Evolutionary conservation across 2,329 filamentous ascomycete species (phyloP).

Genomic region (Cladophialophora bantiana): DNA sequence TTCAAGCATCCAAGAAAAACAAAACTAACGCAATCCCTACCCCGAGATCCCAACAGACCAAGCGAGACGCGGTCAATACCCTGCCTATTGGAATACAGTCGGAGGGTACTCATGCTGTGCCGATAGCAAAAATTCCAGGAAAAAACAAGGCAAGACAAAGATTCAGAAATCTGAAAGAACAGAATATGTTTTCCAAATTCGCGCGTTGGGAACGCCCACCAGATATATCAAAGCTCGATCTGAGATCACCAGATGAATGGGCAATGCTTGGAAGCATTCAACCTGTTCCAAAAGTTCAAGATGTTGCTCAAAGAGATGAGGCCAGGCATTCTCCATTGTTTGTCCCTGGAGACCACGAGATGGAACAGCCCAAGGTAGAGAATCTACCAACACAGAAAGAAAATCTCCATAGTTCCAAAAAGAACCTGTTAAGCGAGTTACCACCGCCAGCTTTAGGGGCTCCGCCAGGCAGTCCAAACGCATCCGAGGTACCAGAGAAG

Average conservation of each 20-base stretch:
- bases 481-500: not conserved
- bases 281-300: not conserved
- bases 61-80: not conserved
- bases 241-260: constrained; percentile 30
- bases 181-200: constrained; percentile 34
- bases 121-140: not conserved
- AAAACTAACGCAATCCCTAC: not conserved
- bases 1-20: not conserved
- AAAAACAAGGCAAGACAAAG: constrained; percentile 22
- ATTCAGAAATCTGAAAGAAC: constrained; percentile 35
- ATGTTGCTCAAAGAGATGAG: not conserved
- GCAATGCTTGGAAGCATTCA: not conserved
- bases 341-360: constrained; percentile 22
- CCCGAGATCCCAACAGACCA: not conserved
- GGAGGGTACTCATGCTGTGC: not conserved
- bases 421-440: not conserved
- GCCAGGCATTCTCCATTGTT: constrained; percentile 23
- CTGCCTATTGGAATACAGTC: not conserved
- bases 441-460: not conserved
- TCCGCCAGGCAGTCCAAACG: not conserved
- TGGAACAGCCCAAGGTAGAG: not conserved
- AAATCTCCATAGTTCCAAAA: not conserved
- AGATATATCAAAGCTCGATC: constrained; percentile 25
- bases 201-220: constrained; percentile 29
- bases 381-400: not conserved